Evolutionary conservation across 148 eudicot species (phyloP).

Genomic region (Chenopodium formosanum): DNA sequence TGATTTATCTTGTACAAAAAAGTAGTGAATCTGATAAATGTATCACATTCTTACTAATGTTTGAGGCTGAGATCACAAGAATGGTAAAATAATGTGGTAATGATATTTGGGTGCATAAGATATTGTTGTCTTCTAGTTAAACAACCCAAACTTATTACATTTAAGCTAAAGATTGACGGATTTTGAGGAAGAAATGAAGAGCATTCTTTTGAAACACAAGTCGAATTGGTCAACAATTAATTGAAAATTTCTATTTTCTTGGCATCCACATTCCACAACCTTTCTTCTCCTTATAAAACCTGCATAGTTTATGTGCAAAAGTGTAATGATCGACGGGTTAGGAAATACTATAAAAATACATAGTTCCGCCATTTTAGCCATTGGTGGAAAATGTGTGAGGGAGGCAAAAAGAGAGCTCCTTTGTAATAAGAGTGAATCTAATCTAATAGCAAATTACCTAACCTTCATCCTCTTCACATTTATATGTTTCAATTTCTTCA

Average conservation of each 20-base stretch:
- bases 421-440: conserved; percentile 29
- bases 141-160: conserved; percentile 12
- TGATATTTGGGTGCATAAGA: conserved; percentile 9
- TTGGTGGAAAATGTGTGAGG: conserved; percentile 41
- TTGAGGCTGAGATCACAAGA: neutral
- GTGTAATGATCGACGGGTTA: neutral
- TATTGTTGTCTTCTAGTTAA: conserved; percentile 22
- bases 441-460: conserved; percentile 52
- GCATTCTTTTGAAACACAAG: conserved; percentile 25
- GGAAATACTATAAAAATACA: conserved; percentile 15
- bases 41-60: neutral
- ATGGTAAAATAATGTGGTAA: neutral
- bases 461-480: conserved; percentile 61
- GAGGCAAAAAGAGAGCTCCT: conserved; percentile 86
- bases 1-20: neutral
- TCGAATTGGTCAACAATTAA: conserved; percentile 28
- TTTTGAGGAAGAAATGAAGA: conserved; percentile 20
- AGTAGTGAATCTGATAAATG: neutral
- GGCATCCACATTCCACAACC: conserved; percentile 41
- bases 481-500: conserved; percentile 37
- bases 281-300: conserved; percentile 27
- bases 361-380: conserved; percentile 46
- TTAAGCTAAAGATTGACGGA: conserved; percentile 4
- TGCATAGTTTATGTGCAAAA: conserved; percentile 17
- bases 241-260: conserved; percentile 29